Conservation (phyloP, 192 early-diverging fungal species). For the Geosiphon pyriformis region DNA sequence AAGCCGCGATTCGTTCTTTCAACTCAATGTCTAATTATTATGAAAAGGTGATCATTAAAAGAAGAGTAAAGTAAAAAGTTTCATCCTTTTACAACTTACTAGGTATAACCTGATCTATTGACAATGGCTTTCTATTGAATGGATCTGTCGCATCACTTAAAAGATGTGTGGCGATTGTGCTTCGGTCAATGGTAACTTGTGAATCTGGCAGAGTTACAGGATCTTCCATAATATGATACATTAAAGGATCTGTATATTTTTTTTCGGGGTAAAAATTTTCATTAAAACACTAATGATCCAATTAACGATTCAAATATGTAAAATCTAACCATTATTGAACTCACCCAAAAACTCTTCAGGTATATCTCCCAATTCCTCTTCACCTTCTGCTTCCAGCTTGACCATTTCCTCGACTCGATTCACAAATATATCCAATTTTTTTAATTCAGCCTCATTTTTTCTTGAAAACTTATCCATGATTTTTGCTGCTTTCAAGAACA, state of each 20-base stretch:
- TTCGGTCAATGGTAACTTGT: conserved; percentile 72
- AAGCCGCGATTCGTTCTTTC: conserved; percentile 45
- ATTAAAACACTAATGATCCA: background rate
- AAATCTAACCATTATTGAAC: background rate
- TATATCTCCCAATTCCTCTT: conserved; percentile 74
- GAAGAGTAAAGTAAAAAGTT: background rate
- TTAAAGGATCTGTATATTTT: conserved; percentile 62
- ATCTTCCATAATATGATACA: conserved; percentile 87
- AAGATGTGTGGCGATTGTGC: conserved; percentile 84
- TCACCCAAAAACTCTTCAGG: conserved; percentile 88
- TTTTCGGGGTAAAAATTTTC: background rate
- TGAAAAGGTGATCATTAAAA: background rate
- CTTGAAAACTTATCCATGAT: conserved; percentile 64
- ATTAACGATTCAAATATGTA: background rate
- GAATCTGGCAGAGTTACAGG: conserved; percentile 90
- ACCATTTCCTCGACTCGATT: conserved; percentile 66
- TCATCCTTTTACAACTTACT: conserved; percentile 41
- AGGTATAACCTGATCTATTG: conserved; percentile 81
- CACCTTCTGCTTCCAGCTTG: conserved; percentile 54
- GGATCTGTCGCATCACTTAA: conserved; percentile 87
- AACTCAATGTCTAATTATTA: conserved; percentile 48
- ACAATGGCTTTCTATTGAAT: conserved; percentile 86
- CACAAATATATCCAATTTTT: conserved; percentile 61
- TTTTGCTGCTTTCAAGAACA: conserved; percentile 68
- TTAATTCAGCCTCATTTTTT: conserved; percentile 61